Conservation (phyloP, 192 early-diverging fungal species). For the Coemansia sp. region DNA sequence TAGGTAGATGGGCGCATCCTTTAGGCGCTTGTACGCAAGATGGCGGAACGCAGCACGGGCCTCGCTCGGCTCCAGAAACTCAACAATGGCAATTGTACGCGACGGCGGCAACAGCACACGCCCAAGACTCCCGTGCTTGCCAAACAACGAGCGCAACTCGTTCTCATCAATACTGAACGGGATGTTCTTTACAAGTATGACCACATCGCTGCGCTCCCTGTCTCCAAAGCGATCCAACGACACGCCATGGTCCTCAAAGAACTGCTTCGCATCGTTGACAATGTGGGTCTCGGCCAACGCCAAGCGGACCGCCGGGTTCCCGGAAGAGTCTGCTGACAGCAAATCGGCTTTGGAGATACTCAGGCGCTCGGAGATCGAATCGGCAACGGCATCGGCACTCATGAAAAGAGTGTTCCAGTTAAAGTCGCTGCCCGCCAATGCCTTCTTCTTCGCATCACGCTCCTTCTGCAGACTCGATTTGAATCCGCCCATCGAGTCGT, state of each 20-base stretch:
- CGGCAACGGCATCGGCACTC: conserved; percentile 92
- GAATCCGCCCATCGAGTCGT: conserved; percentile 50
- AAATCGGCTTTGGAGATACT: conserved; percentile 89
- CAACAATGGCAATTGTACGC: conserved; percentile 89
- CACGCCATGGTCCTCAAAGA: conserved; percentile 82
- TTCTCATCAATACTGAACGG: conserved; percentile 74
- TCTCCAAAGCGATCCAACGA: conserved; percentile 70
- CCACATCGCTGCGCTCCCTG: conserved; percentile 77
- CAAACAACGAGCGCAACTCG: conserved; percentile 77
- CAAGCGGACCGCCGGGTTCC: conserved; percentile 85
- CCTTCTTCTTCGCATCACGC: conserved; percentile 74
- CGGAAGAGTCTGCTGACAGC: conserved; percentile 64
- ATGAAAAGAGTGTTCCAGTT: conserved; percentile 98
- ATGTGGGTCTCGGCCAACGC: conserved; percentile 98
- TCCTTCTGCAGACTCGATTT: conserved; percentile 72
- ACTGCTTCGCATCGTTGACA: conserved; percentile 89
- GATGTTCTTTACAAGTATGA: conserved; percentile 96
- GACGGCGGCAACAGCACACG: conserved; percentile 88
- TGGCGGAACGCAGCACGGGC: conserved; percentile 81
- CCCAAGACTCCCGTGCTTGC: conserved; percentile 81
- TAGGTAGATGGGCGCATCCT: conserved; percentile 84
- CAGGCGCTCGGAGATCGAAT: conserved; percentile 91
- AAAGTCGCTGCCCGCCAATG: conserved; percentile 71
- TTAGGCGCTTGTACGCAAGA: conserved; percentile 88
- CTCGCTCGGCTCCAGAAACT: conserved; percentile 85